Evolutionary conservation across 176 grass and related monocot genomes (phyloP), one percentile per base, ranked within the genome.

Genomic region (Oryza rufipogon): DNA sequence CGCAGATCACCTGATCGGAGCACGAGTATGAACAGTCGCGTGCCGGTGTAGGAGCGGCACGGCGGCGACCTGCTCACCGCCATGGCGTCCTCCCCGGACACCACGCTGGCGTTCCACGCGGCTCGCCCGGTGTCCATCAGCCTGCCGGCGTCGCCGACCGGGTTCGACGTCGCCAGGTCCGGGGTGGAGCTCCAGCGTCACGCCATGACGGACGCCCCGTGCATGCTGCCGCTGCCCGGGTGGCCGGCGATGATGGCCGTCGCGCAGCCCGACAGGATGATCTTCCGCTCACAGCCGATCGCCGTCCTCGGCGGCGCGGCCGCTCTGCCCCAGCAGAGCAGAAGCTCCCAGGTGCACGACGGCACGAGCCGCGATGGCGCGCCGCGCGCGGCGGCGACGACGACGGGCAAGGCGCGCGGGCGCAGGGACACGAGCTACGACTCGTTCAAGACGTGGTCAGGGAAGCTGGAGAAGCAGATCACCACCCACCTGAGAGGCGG

Each of bases 371-470:
- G 15, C 70, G 56, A 39, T 47, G 20, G 15, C 70, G 42, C 64
- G 54, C 49, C 68, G 61, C 64, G 70, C 58, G 33, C 33, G 4
- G 33, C 33, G 14, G 79, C 64, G 87, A 81, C 47, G 47, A 51
- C 48, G 14, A 51, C 48, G 48, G 48, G 4, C 70, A 75, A 52
- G 81, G 20, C 12, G 68, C 38, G 81, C 14, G 54, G 15, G 73
- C 45, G 81, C 19, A 39, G 90, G 77, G 92, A 97, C 83, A 91
- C 70, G 19, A 85, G 90, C 73, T 97, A 88, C 78, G 92, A 97
- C 80, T 84, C 95, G 36, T 94, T 94, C 81, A 97, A 97, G 88
- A 97, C 95, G 66, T 94, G 88, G 90, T 94, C 90, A 30, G 95
- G 95, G 11, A 92, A 87, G 74, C 89, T 94, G 83, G 95, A 94